phyloP scores from a whole-genome alignment of 2,329 filamentous ascomycete genomes.

The Cryoendolithus antarcticus region DNA sequence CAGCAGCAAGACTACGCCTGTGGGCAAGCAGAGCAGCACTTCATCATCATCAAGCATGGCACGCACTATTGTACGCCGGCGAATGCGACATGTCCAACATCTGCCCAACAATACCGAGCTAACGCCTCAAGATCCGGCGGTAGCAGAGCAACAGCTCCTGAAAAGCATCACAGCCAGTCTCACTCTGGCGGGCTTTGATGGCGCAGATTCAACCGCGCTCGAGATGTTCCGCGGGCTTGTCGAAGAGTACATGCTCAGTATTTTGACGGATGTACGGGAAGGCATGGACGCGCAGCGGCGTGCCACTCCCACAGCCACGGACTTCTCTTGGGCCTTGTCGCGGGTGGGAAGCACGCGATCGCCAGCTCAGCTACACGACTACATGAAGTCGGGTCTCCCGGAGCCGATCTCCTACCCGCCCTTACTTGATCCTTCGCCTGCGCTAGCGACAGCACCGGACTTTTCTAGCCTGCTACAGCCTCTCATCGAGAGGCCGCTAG shows the following conservation, averaged over 20 bases:
- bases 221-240: constrained; percentile 42
- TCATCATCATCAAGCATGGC: too few relatives aligned
- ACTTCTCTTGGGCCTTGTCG: constrained; percentile 44
- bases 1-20: too few relatives aligned
- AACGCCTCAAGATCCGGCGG: constrained; percentile 37
- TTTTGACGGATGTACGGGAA: constrained; percentile 41
- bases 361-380: constrained; percentile 27
- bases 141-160: constrained; percentile 42
- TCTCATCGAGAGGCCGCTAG: constrained; percentile 35
- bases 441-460: constrained; percentile 28
- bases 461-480: constrained; percentile 40
- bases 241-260: constrained; percentile 47
- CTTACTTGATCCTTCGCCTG: constrained; percentile 29
- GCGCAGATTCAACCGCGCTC: constrained; percentile 42
- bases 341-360: constrained; percentile 21
- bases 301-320: constrained; percentile 42
- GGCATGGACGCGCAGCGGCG: constrained; percentile 48
- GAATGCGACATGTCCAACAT: constrained; percentile 14
- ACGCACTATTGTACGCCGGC: too few relatives aligned
- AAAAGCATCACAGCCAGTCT: constrained; percentile 43
- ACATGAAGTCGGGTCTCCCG: constrained; percentile 28
- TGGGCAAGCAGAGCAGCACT: too few relatives aligned
- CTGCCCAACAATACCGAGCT: constrained; percentile 19
- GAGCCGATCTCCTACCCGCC: constrained; percentile 23
- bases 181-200: constrained; percentile 41